phyloP scores from a whole-genome alignment of 2,329 filamentous ascomycete genomes.

The Colletotrichum endophyticum region DNA sequence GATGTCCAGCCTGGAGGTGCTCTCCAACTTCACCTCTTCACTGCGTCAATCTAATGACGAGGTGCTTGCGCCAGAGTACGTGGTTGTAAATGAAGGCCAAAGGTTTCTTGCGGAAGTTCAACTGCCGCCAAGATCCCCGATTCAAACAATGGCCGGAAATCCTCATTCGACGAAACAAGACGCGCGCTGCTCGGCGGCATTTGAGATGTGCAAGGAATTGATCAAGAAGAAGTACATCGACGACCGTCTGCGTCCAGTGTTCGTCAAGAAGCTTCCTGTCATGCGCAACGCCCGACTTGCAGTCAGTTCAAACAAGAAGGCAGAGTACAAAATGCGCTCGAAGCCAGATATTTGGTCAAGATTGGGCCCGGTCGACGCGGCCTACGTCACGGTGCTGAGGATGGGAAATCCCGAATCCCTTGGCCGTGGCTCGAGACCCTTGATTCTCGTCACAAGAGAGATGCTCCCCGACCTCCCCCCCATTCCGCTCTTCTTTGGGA shows the following conservation, averaged over 20 bases:
- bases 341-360: conserved; percentile 79
- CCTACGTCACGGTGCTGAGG: conserved; percentile 68
- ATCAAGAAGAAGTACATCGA: conserved; percentile 72
- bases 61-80: conserved; percentile 58
- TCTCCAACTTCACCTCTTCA: conserved; percentile 76
- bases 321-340: conserved; percentile 75
- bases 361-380: conserved; percentile 46
- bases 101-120: conserved; percentile 80
- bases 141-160: conserved; percentile 69
- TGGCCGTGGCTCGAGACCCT: conserved; percentile 61
- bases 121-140: conserved; percentile 75
- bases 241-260: conserved; percentile 74
- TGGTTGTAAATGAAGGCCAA: conserved; percentile 58
- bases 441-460: conserved; percentile 75
- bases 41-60: conserved; percentile 55
- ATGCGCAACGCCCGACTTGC: conserved; percentile 91
- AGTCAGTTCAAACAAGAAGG: conserved; percentile 77
- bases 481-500: conserved; percentile 76
- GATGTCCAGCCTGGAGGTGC: conserved; percentile 71
- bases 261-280: conserved; percentile 71
- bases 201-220: conserved; percentile 77
- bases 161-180: conserved; percentile 72
- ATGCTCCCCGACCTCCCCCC: conserved; percentile 67
- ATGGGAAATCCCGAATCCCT: conserved; percentile 63
- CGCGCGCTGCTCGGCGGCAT: conserved; percentile 90